Percentiles rank a stretch among this genome's conserved stretches.
phyloP scores from a whole-genome alignment of 192 early-diverging fungal genomes.

The Haplosporangium gracile region DNA sequence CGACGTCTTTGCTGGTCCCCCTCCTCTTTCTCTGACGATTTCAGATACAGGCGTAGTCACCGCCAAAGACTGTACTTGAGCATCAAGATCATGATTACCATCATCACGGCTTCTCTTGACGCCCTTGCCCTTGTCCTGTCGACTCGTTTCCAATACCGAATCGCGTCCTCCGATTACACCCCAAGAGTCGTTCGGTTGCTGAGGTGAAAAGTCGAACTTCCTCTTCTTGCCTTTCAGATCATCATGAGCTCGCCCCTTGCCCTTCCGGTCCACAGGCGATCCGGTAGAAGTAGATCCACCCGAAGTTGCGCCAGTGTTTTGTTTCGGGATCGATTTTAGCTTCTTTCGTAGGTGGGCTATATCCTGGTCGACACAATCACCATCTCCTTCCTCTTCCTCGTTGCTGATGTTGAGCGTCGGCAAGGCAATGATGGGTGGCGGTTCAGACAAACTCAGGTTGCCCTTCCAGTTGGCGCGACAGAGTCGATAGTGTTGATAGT shows the following conservation, averaged over 20 bases:
- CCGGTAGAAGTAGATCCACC: not conserved
- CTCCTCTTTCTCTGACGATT: not conserved
- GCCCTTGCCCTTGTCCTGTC: not conserved
- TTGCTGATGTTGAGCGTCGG: not conserved
- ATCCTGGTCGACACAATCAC: not conserved
- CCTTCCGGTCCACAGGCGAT: not conserved
- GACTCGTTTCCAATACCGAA: not conserved
- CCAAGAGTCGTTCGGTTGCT: not conserved
- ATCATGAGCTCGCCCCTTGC: not conserved
- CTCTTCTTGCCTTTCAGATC: slow-evolving; percentile 20
- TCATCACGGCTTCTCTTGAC: not conserved
- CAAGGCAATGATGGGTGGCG: not conserved
- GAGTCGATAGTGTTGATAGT: slow-evolving; percentile 27
- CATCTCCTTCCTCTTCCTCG: not conserved
- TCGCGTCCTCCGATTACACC: not conserved
- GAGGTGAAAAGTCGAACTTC: not conserved
- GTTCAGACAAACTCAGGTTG: slow-evolving; percentile 16
- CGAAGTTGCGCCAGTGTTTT: not conserved
- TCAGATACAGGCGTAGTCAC: not conserved
- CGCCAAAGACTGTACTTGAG: not conserved
- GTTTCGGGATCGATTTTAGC: not conserved
- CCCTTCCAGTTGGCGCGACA: slow-evolving; percentile 27
- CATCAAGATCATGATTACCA: not conserved
- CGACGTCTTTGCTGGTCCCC: not conserved
- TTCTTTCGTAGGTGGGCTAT: not conserved